Base-by-base conservation (phyloP, 129 eudicot genomes). In the Glebionis coronaria region DNA sequence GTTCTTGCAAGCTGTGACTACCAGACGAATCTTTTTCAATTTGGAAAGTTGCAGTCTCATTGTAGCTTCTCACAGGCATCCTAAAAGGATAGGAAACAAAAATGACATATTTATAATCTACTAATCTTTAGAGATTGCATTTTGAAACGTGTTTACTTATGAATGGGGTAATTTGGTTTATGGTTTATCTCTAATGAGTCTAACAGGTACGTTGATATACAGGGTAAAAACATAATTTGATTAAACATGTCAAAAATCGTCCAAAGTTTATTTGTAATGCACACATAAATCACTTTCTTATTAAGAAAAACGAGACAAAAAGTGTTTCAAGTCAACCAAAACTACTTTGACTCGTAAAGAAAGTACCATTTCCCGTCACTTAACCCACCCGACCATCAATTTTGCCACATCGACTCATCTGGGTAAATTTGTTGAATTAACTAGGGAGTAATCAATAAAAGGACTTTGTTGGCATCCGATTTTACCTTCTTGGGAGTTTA, bases 401-500 rank as follows among this genome's bases (percentile, higher is more conserved):
- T 35, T 35, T 35, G 10, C 42, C 42, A 7, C 40, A 31, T 31
- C 7, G 5, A 31, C 42, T 35, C 46, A 53, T 13, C n/a, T 11
- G 31, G 49, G 27, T 56, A 18, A 25, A 27, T 23, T 14, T 9
- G 4, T 42, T 14, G 44, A 44, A 35, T 2, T 1, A 12, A 4
- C 38, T 12, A 69, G 45, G 12, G 13, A 21, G 6, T 59, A 56
- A 74, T 29, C 21, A 55, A 57, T 49, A 12, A 44, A 69, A 61
- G 7, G 12, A 20, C 6, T 45, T 23, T 51, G 20, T 31, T 19
- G 11, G 44, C 42, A 57, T 23, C 59, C 21, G 12, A 16, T 4
- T 42, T 14, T 85, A 91, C 98, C 98, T 88, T 73, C 96, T 84
- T 69, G 98, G 98, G 74, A 92, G 96, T 80, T 92, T 92, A 66